Base-by-base conservation (phyloP, 2,329 filamentous ascomycete species). In the Hypomyces rosellus region DNA sequence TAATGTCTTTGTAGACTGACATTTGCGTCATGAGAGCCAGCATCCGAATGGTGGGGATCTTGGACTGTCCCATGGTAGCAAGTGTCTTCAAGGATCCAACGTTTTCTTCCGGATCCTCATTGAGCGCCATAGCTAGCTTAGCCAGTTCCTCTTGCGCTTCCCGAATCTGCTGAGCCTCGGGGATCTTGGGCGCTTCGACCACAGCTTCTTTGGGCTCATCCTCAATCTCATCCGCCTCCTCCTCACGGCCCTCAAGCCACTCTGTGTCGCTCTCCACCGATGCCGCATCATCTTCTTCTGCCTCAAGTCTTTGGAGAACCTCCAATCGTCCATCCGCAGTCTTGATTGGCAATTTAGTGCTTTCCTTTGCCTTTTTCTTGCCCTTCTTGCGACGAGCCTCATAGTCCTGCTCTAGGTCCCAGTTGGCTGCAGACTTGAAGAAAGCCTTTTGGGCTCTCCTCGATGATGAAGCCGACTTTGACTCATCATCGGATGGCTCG, bases 101-200 rank as follows among this genome's bases (percentile, higher is more conserved):
- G 65, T 99, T 84, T 65, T 96, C 92, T 65, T 99, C 95, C 0
- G 93, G 93, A 54, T 93, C 85, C 66, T 97, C 91, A 61, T 93
- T 96, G 62, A 99, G 78, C 46, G 85, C 72, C 44, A 79, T 77
- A 3, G 91, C 93, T 53, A 95, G 80, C 60, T 85, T 85, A 16
- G 93, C 92, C 50, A 99, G 73, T 63, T 97, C 91, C 65, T 97
- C 93, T 67, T 99, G 95, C 9, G 91, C 90, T 55, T 87, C 81
- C 20, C 88, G 61, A 45, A 99, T 87, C 67, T 96, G 88, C 62
- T 95, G 81, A 52, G 85, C 80, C 55, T 86, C 76, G 1, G 90
- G 82, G 30, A 95, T 74, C 57, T 82, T 78, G 1, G 86, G 83
- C 53, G 77, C 76, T 54, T 78, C 67, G 34, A 77, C 68, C 50